phyloP scores from a whole-genome alignment of 306 rosid species.

The Crotalaria pallida region DNA sequence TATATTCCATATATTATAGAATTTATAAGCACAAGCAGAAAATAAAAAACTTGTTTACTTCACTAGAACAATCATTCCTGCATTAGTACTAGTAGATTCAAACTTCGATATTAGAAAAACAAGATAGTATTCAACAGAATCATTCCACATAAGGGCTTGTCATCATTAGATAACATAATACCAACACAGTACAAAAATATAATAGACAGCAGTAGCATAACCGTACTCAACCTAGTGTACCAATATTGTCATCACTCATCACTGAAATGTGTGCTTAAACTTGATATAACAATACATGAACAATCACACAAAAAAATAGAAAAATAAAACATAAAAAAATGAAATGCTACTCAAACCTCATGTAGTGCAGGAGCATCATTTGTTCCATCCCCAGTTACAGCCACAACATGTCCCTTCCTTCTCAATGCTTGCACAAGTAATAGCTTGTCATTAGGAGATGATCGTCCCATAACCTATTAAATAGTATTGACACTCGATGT shows the following conservation, averaged over 20 bases:
- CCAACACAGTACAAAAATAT: background rate
- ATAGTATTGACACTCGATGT: slow-evolving; percentile 11
- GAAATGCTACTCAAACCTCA: slow-evolving; percentile 47
- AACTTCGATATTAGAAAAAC: background rate
- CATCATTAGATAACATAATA: background rate
- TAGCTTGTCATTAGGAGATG: slow-evolving; percentile 88
- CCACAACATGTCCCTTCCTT: slow-evolving; percentile 75
- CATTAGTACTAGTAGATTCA: background rate
- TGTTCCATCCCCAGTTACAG: slow-evolving; percentile 94
- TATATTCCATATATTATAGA: slow-evolving; percentile 28
- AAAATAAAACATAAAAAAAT: too few species aligned
- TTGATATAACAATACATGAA: slow-evolving; percentile 7
- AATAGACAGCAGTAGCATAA: background rate
- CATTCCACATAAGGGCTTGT: background rate
- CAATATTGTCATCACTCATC: background rate
- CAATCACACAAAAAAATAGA: background rate
- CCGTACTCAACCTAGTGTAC: background rate
- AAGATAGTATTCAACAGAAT: background rate
- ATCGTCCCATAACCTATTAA: slow-evolving; percentile 88
- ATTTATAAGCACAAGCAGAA: background rate
- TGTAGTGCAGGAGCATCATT: slow-evolving; percentile 96
- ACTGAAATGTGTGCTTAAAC: too few species aligned
- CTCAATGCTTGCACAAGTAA: slow-evolving; percentile 89
- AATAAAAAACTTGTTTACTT: background rate
- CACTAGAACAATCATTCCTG: background rate